Percentiles rank a stretch among this genome's conserved stretches.
phyloP scores from a whole-genome alignment of 768 basidiomycete genomes.

The Leucocoprinus birnbaumii region DNA sequence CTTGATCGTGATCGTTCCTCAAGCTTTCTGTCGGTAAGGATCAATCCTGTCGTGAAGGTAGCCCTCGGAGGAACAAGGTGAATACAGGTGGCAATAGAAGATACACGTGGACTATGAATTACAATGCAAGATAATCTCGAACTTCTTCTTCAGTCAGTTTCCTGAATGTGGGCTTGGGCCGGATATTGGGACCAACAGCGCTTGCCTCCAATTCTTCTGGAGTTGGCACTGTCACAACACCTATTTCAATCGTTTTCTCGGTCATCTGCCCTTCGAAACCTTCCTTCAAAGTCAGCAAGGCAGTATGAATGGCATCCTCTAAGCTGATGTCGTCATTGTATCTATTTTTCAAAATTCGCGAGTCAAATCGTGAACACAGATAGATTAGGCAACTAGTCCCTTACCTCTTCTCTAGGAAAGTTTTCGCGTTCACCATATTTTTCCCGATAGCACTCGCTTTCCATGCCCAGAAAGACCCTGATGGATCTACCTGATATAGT shows the following conservation, averaged over 20 bases:
- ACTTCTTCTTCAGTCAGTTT: constrained; percentile 97
- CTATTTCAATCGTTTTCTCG: constrained; percentile 99
- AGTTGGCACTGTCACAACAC: constrained; percentile 89
- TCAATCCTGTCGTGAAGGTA: background rate
- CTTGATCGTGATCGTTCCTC: constrained; percentile 10
- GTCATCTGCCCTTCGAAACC: constrained; percentile 99
- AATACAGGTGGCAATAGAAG: constrained; percentile 6
- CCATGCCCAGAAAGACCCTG: constrained; percentile 99
- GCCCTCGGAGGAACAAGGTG: background rate
- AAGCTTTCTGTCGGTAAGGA: background rate
- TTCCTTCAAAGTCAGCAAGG: constrained; percentile 95
- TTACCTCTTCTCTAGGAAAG: constrained; percentile 97
- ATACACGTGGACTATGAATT: constrained; percentile 23
- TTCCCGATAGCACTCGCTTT: constrained; percentile 99
- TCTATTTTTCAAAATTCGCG: too few relatives aligned
- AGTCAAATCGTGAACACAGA: constrained; percentile 19
- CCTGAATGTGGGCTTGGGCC: constrained; percentile 86
- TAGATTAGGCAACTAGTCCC: constrained; percentile 26
- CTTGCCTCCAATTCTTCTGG: constrained; percentile 65
- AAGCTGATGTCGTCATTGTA: constrained; percentile 99
- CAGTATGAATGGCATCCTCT: constrained; percentile 98
- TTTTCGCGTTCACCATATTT: constrained; percentile 99
- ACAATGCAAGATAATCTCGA: constrained; percentile 89
- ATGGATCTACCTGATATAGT: constrained; percentile 99
- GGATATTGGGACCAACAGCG: constrained; percentile 62